Base-by-base conservation (phyloP, 2,329 filamentous ascomycete genomes). In the Colletotrichum graminicola region DNA sequence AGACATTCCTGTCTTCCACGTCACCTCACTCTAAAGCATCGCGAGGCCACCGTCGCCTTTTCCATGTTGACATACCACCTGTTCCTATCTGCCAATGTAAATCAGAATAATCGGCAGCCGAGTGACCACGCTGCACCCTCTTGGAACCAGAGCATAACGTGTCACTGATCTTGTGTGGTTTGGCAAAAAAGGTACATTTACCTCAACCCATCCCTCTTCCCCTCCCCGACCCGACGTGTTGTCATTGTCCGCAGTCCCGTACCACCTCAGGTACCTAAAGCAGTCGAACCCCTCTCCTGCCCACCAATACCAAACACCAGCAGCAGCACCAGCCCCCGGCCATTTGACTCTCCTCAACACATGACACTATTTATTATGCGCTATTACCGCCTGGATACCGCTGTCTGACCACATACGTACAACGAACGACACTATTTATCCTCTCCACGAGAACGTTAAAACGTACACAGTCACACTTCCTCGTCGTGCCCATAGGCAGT, bases 351-450 rank as follows among this genome's bases (percentile, higher is more conserved):
- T 66, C 51, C 59, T 43, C 36, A 60, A 49, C 65, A 49, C 56
- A 56, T 51, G 47, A 71, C 65, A 32, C 69, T 69, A 72, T 72
- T 72, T 72, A 63, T 63, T 62, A 55, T 72, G 65, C 69, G 60
- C 69, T 56, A 60, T 55, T 59, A 64, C 69, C 69, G 69, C 69
- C 54, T 56, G 62, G 39, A 43, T 29, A 43, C 26, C 59, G 11
- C 57, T 59, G 51, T 67, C 64, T 59, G 52, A 71, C 43, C 51
- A 29, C 32, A 16, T 16, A 14, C 34, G 34, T 36, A 36, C 21
- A 63, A 54, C 61, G 16, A 59, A 54, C 65, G 51, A 51, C 41
- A 41, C 23, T 23, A 39, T 54, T 55, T 39, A 36, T 34, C 39
- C 18, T 23, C 36, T 34, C n/a, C 36, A 16, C 55, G 36, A 41